Percentiles rank a stretch among this genome's conserved stretches.
These are phyloP conservation scores for Elsinoe perseae DNA, from an alignment of 2,329 filamentous ascomycete species.

Conservation along the genomic window DNA sequence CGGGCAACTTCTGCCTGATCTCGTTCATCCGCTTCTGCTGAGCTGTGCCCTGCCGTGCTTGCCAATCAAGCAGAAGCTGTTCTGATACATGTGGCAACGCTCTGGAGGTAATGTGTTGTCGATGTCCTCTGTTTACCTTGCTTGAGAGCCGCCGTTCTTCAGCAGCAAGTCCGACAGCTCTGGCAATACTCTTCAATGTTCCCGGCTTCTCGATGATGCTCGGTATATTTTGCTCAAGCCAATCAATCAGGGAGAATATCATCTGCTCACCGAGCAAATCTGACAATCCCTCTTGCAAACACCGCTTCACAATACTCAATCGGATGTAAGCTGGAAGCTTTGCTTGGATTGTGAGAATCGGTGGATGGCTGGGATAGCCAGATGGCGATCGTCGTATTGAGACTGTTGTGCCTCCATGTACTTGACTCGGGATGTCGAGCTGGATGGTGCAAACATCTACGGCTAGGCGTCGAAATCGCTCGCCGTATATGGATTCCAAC, in stretches of 20 bases:
- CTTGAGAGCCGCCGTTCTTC: constrained; percentile 31
- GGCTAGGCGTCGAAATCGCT: constrained; percentile 50
- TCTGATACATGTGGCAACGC: constrained; percentile 51
- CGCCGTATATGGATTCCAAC: constrained; percentile 77
- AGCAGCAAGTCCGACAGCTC: constrained; percentile 40
- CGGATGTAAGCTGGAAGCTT: constrained; percentile 85
- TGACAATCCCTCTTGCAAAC: constrained; percentile 61
- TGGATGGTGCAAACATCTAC: constrained; percentile 58
- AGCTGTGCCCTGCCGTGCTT: constrained; percentile 55
- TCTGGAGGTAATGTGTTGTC: constrained; percentile 45
- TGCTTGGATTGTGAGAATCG: constrained; percentile 60
- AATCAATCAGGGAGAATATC: constrained; percentile 84
- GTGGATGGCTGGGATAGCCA: constrained; percentile 61
- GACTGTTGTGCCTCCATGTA: constrained; percentile 40
- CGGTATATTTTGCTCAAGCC: constrained; percentile 79
- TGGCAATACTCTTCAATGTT: constrained; percentile 72
- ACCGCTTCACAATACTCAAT: constrained; percentile 74
- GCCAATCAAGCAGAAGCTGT: constrained; percentile 57
- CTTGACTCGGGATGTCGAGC: constrained; percentile 46
- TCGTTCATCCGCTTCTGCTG: constrained; percentile 67
- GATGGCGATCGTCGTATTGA: constrained; percentile 63
- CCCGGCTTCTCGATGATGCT: constrained; percentile 79
- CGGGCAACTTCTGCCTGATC: constrained; percentile 67
- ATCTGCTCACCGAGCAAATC: constrained; percentile 76
- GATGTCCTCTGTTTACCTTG: constrained; percentile 27